These are phyloP conservation scores for Peronospora destructor DNA, from an alignment of 352 stramenopile species.

Conservation along the genomic window DNA sequence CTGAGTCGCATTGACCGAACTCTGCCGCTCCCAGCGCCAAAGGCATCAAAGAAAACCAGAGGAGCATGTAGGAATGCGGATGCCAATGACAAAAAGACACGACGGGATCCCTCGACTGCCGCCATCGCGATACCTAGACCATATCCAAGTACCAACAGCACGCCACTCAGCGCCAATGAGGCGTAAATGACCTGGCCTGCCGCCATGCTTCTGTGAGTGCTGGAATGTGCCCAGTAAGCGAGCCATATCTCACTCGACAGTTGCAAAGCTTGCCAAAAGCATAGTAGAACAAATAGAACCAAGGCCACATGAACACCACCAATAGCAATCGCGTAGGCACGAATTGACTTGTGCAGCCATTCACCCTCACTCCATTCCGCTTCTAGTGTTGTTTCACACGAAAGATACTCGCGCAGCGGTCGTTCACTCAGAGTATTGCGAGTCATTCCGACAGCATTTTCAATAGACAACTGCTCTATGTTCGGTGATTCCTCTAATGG, in stretches of 20 bases:
- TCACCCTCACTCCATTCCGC: constrained; percentile 19
- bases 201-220: constrained; percentile 62
- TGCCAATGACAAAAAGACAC: constrained; percentile 85
- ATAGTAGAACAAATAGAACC: constrained; percentile 56
- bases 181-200: constrained; percentile 57
- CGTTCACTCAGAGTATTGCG: constrained; percentile 18
- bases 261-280: constrained; percentile 77
- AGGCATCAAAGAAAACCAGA: constrained; percentile 93
- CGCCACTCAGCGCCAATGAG: constrained; percentile 41
- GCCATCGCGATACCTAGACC: constrained; percentile 46
- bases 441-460: constrained; percentile 37
- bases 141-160: constrained; percentile 52
- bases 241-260: constrained; percentile 89
- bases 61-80: constrained; percentile 81
- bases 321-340: constrained; percentile 42
- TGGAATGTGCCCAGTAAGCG: constrained; percentile 77
- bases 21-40: constrained; percentile 37
- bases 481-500: constrained; percentile 10
- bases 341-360: constrained; percentile 18
- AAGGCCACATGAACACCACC: constrained; percentile 41
- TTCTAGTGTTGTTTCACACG: constrained; percentile 18
- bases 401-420: constrained; percentile 27
- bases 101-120: constrained; percentile 48
- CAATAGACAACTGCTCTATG: constrained; percentile 29
- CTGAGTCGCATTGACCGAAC: constrained; percentile 26